phyloP scores from a whole-genome alignment of 345 rosid genomes.

The Citrus sp. region DNA sequence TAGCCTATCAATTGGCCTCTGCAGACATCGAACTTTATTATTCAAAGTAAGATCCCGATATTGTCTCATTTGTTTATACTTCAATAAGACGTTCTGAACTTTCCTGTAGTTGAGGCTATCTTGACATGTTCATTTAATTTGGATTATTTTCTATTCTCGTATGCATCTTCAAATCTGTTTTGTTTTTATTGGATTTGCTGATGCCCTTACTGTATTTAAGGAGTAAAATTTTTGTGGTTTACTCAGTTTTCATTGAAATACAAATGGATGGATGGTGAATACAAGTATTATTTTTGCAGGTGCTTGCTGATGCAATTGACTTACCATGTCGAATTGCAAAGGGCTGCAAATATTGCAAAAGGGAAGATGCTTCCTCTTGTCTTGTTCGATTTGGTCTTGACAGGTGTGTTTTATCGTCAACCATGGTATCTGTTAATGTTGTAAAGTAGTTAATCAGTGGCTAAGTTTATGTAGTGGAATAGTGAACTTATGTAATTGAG shows the following conservation, averaged over 20 bases:
- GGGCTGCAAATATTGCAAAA: conserved; percentile 91
- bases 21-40: conserved; percentile 93
- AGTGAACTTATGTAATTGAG: neutral
- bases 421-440: neutral
- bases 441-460: neutral
- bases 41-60: conserved; percentile 71
- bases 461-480: neutral
- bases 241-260: conserved; percentile 3
- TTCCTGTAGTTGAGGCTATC: neutral
- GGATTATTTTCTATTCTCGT: neutral
- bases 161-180: neutral
- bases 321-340: conserved; percentile 98
- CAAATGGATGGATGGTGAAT: neutral
- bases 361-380: conserved; percentile 91
- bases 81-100: neutral
- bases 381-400: conserved; percentile 95
- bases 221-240: neutral
- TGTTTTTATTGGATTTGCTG: neutral
- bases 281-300: conserved; percentile 46
- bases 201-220: neutral
- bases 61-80: conserved; percentile 6
- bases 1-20: conserved; percentile 84
- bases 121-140: neutral
- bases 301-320: conserved; percentile 87
- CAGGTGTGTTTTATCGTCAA: conserved; percentile 42